Evolutionary conservation across 2,329 filamentous ascomycete species (phyloP).

Genomic region (Trichoderma arundinaceum): DNA sequence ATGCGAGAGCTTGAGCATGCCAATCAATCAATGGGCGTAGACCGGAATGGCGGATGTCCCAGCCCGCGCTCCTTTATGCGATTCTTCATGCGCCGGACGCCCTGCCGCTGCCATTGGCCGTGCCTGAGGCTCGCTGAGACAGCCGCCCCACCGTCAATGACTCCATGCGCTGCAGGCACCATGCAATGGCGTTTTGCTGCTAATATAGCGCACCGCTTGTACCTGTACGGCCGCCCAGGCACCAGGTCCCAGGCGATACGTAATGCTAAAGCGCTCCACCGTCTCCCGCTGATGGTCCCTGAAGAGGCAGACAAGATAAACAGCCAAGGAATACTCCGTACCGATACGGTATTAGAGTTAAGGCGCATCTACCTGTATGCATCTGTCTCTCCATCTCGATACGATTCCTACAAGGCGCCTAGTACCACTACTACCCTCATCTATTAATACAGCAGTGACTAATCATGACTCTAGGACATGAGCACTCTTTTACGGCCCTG

Average conservation of each 20-base stretch:
- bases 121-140: not conserved
- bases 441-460: not conserved
- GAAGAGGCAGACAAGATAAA: not conserved
- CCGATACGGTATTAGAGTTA: not conserved
- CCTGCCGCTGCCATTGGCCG: conserved; percentile 4
- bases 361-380: too few species aligned
- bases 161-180: conserved; percentile 5
- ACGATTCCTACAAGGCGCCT: too few species aligned
- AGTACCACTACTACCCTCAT: not conserved
- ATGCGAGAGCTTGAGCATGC: not conserved
- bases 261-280: not conserved
- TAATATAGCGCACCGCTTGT: not conserved
- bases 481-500: too few species aligned
- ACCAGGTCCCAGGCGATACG: conserved; percentile 12
- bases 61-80: conserved; percentile 1
- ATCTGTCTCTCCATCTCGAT: too few species aligned
- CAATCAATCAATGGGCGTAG: not conserved
- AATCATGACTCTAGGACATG: too few species aligned
- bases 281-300: not conserved
- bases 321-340: not conserved
- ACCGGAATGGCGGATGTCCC: conserved; percentile 1
- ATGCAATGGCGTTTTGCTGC: conserved; percentile 8
- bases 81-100: not conserved
- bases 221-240: conserved; percentile 8
- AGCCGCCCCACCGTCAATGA: not conserved